Evolutionary conservation across 148 eudicot species (phyloP).

Genomic region (Chenopodium album): DNA sequence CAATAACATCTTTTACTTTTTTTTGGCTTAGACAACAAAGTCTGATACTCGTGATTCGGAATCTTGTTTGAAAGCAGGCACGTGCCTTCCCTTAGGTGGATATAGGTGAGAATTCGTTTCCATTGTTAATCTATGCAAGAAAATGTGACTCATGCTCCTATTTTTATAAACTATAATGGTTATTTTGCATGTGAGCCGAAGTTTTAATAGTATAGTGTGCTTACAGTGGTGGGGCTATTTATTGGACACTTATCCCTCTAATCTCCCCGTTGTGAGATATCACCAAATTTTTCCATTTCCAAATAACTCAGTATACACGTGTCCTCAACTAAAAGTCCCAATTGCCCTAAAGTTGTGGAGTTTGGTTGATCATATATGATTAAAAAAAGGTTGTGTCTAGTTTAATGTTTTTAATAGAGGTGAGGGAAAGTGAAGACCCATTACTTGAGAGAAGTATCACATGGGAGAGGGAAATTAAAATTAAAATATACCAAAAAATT

Average conservation of each 20-base stretch:
- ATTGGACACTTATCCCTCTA: background rate
- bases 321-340: no score
- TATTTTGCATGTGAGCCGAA: background rate
- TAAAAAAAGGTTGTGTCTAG: no score
- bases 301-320: no score
- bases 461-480: no score
- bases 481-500: no score
- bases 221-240: background rate
- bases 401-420: no score
- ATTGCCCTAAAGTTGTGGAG: no score
- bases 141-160: background rate
- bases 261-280: background rate
- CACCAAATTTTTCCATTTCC: background rate
- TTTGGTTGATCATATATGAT: no score
- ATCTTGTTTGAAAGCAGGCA: conserved; percentile 74
- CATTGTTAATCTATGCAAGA: conserved; percentile 6
- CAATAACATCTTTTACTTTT: background rate
- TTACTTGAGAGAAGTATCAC: no score
- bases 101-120: conserved; percentile 63
- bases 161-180: background rate
- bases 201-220: background rate
- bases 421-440: no score
- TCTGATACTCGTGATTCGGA: conserved; percentile 79
- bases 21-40: conserved; percentile 69
- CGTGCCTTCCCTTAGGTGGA: conserved; percentile 95